A percentile compares a stretch with the other conserved stretches of the same genome.
Conservation (phyloP, 148 eudicot species). For the Drosera capensis region DNA sequence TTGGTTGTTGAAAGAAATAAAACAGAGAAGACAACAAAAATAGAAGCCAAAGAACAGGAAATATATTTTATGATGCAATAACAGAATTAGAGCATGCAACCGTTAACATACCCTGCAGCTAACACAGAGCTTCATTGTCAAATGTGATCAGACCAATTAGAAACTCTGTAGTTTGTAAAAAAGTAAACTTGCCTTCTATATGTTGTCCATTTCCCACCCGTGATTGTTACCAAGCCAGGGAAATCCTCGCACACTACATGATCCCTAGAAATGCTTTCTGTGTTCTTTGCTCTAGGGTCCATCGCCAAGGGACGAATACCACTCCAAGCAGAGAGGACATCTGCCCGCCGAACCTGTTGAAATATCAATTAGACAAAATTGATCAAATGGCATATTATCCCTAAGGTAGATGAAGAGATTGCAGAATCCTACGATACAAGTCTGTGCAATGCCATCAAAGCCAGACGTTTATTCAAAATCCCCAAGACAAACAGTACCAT, state of each 20-base stretch:
- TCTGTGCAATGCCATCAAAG: too few relatives aligned
- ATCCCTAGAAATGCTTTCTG: slow-evolving; percentile 92
- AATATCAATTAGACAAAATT: too few relatives aligned
- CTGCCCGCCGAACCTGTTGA: slow-evolving; percentile 77
- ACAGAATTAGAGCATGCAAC: too few relatives aligned
- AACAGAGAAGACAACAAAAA: too few relatives aligned
- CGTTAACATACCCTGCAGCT: too few relatives aligned
- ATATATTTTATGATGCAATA: too few relatives aligned
- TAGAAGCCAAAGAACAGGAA: background rate
- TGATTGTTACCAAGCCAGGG: slow-evolving; percentile 90
- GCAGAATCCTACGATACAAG: too few relatives aligned
- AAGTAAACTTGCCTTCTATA: slow-evolving; percentile 60
- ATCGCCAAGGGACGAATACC: slow-evolving; percentile 95
- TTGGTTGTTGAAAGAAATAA: too few relatives aligned
- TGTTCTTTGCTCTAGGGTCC: slow-evolving; percentile 86
- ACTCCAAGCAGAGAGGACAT: slow-evolving; percentile 99
- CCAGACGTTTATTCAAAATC: too few relatives aligned
- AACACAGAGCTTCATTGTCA: background rate
- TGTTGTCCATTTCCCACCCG: slow-evolving; percentile 99
- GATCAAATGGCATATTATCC: too few relatives aligned
- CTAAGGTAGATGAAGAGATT: too few relatives aligned
- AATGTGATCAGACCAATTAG: background rate
- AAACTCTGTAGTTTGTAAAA: background rate
- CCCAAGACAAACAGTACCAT: too few relatives aligned
- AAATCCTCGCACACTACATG: slow-evolving; percentile 89